A percentile compares a stretch with the other conserved stretches of the same genome.
These are phyloP conservation scores for Astragalus membranaceus DNA, from an alignment of 306 rosid species.

Conservation along the genomic window DNA sequence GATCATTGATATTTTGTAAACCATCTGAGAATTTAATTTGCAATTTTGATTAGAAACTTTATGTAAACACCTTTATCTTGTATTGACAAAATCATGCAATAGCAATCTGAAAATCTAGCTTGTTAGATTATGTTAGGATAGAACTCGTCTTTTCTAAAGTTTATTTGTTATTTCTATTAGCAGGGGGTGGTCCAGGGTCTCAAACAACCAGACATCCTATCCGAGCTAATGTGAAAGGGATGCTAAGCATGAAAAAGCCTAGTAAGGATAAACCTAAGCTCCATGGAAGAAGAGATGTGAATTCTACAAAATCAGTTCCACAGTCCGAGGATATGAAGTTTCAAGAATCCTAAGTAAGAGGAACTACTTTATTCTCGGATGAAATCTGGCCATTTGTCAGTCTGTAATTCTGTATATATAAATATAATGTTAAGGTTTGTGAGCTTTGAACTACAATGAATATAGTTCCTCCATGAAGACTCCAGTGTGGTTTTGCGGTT, in stretches of 20 bases:
- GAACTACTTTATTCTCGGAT: conserved; percentile 5
- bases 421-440: not conserved
- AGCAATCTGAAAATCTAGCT: not conserved
- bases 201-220: conserved; percentile 37
- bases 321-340: conserved; percentile 21
- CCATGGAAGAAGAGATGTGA: conserved; percentile 38
- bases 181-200: conserved; percentile 40
- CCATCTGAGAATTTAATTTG: not conserved
- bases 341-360: conserved; percentile 2
- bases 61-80: not conserved
- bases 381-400: not conserved
- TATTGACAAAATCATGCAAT: not conserved
- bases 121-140: not conserved
- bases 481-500: conserved; percentile 12
- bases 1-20: not conserved
- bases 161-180: conserved; percentile 7
- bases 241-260: conserved; percentile 30
- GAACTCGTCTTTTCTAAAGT: not conserved
- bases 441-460: conserved; percentile 8
- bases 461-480: conserved; percentile 17
- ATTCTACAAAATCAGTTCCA: conserved; percentile 27
- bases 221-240: conserved; percentile 31
- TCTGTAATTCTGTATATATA: not conserved
- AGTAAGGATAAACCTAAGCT: conserved; percentile 41
- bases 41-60: not conserved